Percentiles rank a stretch among this genome's conserved stretches.
Evolutionary conservation across 2,329 filamentous ascomycete genomes (phyloP).

Genomic region (Gaeumannomyces sp.): DNA sequence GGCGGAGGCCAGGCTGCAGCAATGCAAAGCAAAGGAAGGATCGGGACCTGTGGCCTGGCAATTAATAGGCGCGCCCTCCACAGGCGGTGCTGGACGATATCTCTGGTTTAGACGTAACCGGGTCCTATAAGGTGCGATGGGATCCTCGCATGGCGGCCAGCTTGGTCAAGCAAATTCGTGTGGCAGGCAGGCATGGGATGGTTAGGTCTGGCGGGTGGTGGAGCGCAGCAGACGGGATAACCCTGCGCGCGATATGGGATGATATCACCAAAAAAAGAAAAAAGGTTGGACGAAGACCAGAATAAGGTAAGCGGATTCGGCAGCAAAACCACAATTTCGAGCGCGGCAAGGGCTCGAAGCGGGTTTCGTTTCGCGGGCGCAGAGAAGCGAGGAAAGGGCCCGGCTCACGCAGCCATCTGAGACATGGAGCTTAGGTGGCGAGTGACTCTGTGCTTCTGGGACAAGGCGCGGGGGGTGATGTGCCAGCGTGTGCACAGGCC

Average conservation of each 20-base stretch:
- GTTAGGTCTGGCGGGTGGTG: too few species aligned
- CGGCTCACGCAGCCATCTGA: not conserved
- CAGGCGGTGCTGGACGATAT: not conserved
- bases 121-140: not conserved
- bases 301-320: not conserved
- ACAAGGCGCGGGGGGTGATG: not conserved
- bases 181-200: not conserved
- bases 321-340: not conserved
- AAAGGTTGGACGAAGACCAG: not conserved
- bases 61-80: not conserved
- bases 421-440: not conserved
- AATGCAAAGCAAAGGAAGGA: not conserved
- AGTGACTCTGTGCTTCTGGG: not conserved
- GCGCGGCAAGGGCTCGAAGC: not conserved
- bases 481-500: not conserved
- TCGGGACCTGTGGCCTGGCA: not conserved
- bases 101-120: not conserved
- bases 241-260: constrained; percentile 1
- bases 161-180: not conserved
- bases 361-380: not conserved
- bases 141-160: not conserved
- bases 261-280: not conserved
- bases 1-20: not conserved
- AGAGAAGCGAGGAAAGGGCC: not conserved
- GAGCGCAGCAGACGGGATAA: not conserved